Conservation (phyloP, 75 land plant species). For the Larix kaempferi region DNA sequence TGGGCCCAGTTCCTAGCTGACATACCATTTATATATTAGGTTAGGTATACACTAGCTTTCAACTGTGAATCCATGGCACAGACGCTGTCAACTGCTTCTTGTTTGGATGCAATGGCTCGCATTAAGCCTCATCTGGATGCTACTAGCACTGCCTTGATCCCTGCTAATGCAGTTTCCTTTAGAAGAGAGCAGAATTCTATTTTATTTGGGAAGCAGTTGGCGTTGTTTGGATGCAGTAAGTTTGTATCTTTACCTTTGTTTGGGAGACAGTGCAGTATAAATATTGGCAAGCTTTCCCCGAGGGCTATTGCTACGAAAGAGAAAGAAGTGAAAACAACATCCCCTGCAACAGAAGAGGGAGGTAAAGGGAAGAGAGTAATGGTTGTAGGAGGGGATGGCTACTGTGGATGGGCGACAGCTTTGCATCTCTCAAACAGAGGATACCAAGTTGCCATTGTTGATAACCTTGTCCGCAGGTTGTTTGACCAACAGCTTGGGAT, state of each 20-base stretch:
- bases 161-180: not conserved
- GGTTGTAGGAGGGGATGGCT: slow-evolving; percentile 98
- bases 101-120: not conserved
- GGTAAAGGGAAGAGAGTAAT: slow-evolving; percentile 57
- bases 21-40: too few species aligned
- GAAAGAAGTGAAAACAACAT: slow-evolving; percentile 9
- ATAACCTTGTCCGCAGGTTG: slow-evolving; percentile 82
- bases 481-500: slow-evolving; percentile 96
- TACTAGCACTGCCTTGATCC: not conserved
- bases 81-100: not conserved
- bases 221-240: not conserved
- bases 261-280: too few species aligned
- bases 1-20: too few species aligned
- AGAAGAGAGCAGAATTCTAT: not conserved
- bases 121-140: not conserved
- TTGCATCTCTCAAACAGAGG: slow-evolving; percentile 90
- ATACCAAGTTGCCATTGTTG: slow-evolving; percentile 94
- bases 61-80: not conserved
- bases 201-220: not conserved
- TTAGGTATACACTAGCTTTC: too few species aligned
- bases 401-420: slow-evolving; percentile 99
- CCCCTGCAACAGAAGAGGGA: not conserved
- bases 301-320: slow-evolving; percentile 25
- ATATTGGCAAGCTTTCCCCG: not conserved
- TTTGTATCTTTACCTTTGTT: not conserved